Evolutionary conservation across 2,329 filamentous ascomycete genomes (phyloP), one percentile per base, ranked within the genome.

Genomic region (Aspergillus proliferans): DNA sequence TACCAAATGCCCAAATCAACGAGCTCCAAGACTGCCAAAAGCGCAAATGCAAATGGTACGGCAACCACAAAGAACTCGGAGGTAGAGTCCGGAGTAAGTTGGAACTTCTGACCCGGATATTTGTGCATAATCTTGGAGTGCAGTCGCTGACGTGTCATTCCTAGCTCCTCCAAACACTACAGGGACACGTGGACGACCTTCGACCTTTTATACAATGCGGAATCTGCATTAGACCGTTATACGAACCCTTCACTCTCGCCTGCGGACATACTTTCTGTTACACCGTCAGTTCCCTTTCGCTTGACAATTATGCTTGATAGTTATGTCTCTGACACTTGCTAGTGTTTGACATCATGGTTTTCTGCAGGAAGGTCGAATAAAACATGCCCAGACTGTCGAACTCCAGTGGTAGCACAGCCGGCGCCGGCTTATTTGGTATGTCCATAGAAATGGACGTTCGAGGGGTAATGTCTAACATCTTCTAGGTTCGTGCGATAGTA

Each of bases 191-290:
- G 42, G 77, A 83, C 57, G 75, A 78, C 56, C 78, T 87, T 52
- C 76, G 82, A 55, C 70, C 68, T 26, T 73, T 84, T 28, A 71
- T 85, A 58, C 83, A 81, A 49, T 87, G 84, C 70, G 82, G 83
- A 54, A 83, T 87, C 53, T 87, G 84, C 66, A 79, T 85, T 56
- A 77, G 80, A 48, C 76, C 84, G 44, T 75, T 87, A 45, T 86
- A 86, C 67, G 83, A 87, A 65, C 84, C 84, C 2, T 87, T 82
- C 67, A 84, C 81, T 15, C 75, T 86, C 46, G 75, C 75, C 6
- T 87, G 84, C 58, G 84, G 84, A 3, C 84, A 87, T 64, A 86
- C 84, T 6, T 87, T 85, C 66, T 87, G 84, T 69, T 87, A 87
- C 62, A 81, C 78, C 41, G 79, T 82, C 55, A 65, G 77, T 68